Percentiles rank a stretch among this genome's conserved stretches.
phyloP scores from a whole-genome alignment of 768 basidiomycete species.

The Calocera viscosa region DNA sequence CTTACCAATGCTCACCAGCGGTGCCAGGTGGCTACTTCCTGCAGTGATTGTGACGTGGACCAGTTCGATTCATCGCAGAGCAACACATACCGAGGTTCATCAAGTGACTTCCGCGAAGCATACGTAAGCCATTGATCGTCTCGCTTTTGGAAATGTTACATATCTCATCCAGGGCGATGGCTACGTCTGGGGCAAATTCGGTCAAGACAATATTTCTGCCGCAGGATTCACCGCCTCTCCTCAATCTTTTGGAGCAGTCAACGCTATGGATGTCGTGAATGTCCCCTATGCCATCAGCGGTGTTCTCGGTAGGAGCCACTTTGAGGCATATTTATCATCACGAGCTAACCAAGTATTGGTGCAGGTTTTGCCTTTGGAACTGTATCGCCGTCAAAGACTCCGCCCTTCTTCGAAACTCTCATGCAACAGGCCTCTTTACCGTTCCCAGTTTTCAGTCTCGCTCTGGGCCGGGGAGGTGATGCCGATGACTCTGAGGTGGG shows the following conservation, averaged over 20 bases:
- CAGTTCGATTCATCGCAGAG: background rate
- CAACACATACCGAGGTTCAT: background rate
- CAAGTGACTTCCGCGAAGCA: background rate
- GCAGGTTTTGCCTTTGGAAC: background rate
- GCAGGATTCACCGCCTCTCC: background rate
- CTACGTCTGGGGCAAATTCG: background rate
- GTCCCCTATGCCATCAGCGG: background rate
- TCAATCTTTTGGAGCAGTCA: background rate
- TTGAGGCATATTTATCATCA: no score
- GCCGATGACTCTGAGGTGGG: background rate
- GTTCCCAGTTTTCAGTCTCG: background rate
- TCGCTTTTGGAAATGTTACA: background rate
- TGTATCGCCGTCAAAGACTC: background rate
- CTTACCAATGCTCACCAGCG: background rate
- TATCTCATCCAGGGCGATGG: background rate
- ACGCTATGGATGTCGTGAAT: background rate
- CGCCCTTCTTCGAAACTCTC: background rate
- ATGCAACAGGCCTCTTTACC: background rate
- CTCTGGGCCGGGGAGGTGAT: background rate
- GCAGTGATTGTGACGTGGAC: background rate
- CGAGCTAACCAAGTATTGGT: no score
- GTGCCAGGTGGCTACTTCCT: background rate
- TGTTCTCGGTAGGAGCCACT: background rate
- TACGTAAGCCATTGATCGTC: background rate
- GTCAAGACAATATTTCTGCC: background rate